These are phyloP conservation scores for Neurospora sp. DNA, from an alignment of 495 filamentous ascomycete species.

Conservation along the genomic window DNA sequence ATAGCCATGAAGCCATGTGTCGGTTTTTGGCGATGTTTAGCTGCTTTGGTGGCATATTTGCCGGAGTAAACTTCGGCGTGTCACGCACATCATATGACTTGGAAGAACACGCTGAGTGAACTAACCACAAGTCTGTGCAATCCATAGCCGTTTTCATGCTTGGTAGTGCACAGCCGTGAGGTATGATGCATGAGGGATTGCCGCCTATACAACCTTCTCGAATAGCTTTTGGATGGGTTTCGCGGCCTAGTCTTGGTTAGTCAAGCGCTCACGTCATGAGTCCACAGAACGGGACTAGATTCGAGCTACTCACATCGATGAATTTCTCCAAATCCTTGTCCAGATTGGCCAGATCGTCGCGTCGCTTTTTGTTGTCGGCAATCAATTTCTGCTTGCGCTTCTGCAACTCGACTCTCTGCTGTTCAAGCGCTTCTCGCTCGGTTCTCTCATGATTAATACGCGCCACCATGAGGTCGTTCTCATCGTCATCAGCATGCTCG, in stretches of 20 bases:
- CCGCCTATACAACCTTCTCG: constrained; percentile 51
- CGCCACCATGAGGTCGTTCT: constrained; percentile 78
- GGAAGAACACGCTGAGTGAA: not conserved
- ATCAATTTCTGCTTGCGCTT: constrained; percentile 88
- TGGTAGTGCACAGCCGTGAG: not conserved
- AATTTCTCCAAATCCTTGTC: constrained; percentile 88
- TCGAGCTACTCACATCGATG: constrained; percentile 51
- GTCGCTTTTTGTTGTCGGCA: constrained; percentile 88
- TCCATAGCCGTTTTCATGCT: no score
- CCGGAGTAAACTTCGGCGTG: not conserved
- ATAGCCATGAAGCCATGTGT: not conserved
- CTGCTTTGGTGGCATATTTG: not conserved
- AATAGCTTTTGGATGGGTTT: constrained; percentile 80
- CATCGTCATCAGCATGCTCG: constrained; percentile 56
- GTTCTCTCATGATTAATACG: constrained; percentile 85
- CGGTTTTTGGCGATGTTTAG: not conserved
- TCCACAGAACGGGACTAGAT: not conserved
- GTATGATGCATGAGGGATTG: not conserved
- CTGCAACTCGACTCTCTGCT: constrained; percentile 72
- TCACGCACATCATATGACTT: not conserved
- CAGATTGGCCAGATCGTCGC: constrained; percentile 81
- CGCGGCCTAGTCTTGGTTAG: constrained; percentile 48
- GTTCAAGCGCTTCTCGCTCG: constrained; percentile 79
- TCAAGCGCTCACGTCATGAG: constrained; percentile 3
- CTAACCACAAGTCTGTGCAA: no score